A percentile compares a stretch with the other conserved stretches of the same genome.
Evolutionary conservation across 2,329 filamentous ascomycete genomes (phyloP).

Genomic region (Epichloe bromicola): DNA sequence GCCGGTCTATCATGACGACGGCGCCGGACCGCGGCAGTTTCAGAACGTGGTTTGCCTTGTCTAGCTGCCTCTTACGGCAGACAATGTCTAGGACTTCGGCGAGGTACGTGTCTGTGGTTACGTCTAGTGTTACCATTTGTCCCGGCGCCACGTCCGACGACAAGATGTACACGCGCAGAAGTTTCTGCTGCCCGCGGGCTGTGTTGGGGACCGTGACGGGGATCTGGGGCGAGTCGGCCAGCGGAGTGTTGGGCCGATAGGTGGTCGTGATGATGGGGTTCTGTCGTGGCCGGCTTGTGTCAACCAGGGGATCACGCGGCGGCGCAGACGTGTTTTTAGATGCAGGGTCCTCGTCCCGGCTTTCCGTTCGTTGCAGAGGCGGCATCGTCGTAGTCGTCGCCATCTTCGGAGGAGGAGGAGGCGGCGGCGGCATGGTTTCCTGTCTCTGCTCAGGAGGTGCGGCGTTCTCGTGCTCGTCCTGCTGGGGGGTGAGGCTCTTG

Average conservation of each 20-base stretch:
- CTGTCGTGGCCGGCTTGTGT: slow-evolving; percentile 25
- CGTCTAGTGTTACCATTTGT: slow-evolving; percentile 60
- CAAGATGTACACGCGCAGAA: slow-evolving; percentile 59
- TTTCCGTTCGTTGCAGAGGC: background rate
- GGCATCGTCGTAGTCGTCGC: background rate
- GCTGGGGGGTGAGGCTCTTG: slow-evolving; percentile 53
- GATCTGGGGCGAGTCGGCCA: slow-evolving; percentile 44
- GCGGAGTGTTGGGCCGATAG: slow-evolving; percentile 37
- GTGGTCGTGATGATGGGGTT: slow-evolving; percentile 52
- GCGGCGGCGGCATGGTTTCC: background rate
- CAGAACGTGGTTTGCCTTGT: slow-evolving; percentile 67
- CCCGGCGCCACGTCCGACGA: slow-evolving; percentile 57
- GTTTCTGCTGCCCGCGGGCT: slow-evolving; percentile 52
- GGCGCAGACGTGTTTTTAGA: slow-evolving; percentile 13
- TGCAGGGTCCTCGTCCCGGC: slow-evolving; percentile 8
- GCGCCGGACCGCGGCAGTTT: slow-evolving; percentile 64
- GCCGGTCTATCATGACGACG: slow-evolving; percentile 63
- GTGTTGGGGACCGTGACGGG: slow-evolving; percentile 30
- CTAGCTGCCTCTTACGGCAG: slow-evolving; percentile 63
- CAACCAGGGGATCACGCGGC: slow-evolving; percentile 19
- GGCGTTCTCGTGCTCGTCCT: slow-evolving; percentile 44
- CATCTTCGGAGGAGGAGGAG: no score
- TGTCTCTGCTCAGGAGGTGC: slow-evolving; percentile 9
- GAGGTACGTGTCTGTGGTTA: slow-evolving; percentile 72
- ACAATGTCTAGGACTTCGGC: slow-evolving; percentile 69